Evolutionary conservation across 2,329 filamentous ascomycete species (phyloP).

Genomic region (Tolypocladium inflatum): DNA sequence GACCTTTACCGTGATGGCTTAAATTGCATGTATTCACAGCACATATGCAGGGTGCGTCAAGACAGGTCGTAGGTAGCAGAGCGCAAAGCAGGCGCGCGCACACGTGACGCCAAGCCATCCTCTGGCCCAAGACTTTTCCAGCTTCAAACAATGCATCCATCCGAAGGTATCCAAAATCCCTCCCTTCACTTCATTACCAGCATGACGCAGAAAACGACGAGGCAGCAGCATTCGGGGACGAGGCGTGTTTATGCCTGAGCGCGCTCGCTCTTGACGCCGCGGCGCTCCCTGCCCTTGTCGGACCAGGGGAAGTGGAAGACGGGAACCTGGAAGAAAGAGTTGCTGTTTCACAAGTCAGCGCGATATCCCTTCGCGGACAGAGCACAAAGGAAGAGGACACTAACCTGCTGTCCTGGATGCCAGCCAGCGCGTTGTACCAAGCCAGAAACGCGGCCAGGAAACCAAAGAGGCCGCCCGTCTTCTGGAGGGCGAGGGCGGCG

Average conservation of each 20-base stretch:
- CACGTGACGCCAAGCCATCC: not conserved
- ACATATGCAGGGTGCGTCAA: not conserved
- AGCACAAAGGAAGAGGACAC: slow-evolving; percentile 13
- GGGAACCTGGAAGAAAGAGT: slow-evolving; percentile 82
- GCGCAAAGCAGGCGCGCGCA: not conserved
- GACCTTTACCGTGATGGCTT: not conserved
- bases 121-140: not conserved
- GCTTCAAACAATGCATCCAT: not conserved
- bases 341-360: slow-evolving; percentile 43
- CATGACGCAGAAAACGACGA: not conserved
- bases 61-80: not conserved
- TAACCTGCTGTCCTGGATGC: slow-evolving; percentile 64
- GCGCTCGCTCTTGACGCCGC: slow-evolving; percentile 32
- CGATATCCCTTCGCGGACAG: not conserved
- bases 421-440: slow-evolving; percentile 81
- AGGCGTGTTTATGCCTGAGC: slow-evolving; percentile 8
- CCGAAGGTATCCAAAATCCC: not conserved
- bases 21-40: not conserved
- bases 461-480: slow-evolving; percentile 72
- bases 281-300: slow-evolving; percentile 57
- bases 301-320: slow-evolving; percentile 96
- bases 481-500: slow-evolving; percentile 43
- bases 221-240: not conserved
- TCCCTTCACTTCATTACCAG: not conserved
- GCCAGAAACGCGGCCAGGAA: slow-evolving; percentile 71